Evolutionary conservation across 768 basidiomycete species (phyloP), one percentile per base, ranked within the genome.

Genomic region (Tylopilus vinaceipallidus): DNA sequence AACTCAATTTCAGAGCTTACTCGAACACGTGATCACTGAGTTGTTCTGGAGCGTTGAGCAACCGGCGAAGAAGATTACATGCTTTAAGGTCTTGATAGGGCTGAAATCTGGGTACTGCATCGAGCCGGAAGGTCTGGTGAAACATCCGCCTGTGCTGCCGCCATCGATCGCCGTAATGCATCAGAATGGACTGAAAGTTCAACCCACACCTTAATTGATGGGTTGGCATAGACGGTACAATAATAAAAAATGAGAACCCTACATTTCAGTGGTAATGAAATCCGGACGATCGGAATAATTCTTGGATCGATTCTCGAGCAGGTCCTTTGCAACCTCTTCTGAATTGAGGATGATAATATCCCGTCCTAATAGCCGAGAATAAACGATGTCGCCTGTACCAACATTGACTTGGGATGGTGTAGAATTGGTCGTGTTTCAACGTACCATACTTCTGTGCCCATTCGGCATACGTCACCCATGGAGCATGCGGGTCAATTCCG

Each of bases 301-400:
- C 5, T n/a, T 23, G 0, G 49, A 52, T 2, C 49, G 54, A 4
- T 30, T 34, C 6, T 57, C 56, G 13, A 57, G 24, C 0, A 56
- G 13, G 3, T 56, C 55, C 20, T 23, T 42, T 0, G 54, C 54
- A 6, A 36, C 12, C 8, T 23, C 37, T 17, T 56, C 54, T 14
- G 54, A 57, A 13, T 47, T 52, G 19, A 57, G 24, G 33, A 57
- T 46, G 16, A 57, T 53, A 17, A 57, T 19, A 2, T 50, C 53
- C 14, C 38, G 45, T 11, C 54, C 54, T 1, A 53, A 22, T 2
- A 38, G 6, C 4, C 36, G 23, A 16, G 26, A 17, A 26, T 53
- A 43, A 9, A 54, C 16, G 1, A 54, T 16, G 35, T 47, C 45
- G 6, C 54, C 53, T 55, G 29, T 0, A 32, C 1, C 0, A 1